phyloP scores from a whole-genome alignment of 1,284 basidiomycete genomes.

The Gomphus sp. region DNA sequence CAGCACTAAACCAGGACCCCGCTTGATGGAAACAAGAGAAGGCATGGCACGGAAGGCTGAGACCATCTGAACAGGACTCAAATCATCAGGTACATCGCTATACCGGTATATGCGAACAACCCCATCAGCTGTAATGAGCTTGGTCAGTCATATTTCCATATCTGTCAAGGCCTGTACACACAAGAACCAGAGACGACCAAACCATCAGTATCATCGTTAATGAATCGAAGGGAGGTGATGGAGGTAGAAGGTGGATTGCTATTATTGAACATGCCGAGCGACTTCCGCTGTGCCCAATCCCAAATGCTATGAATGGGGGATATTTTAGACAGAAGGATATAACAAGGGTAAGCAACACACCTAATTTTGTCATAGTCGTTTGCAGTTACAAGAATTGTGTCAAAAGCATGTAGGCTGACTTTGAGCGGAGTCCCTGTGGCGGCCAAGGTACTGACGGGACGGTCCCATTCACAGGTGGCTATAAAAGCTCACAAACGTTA shows the following conservation, averaged over 20 bases:
- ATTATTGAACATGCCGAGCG: slow-evolving; percentile 81
- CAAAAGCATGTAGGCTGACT: slow-evolving; percentile 88
- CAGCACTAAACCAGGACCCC: slow-evolving; percentile 77
- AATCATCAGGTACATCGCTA: slow-evolving; percentile 45
- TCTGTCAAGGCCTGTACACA: slow-evolving; percentile 26
- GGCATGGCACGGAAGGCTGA: slow-evolving; percentile 85
- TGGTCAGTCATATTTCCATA: neutral
- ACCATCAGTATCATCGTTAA: slow-evolving; percentile 93
- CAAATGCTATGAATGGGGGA: slow-evolving; percentile 54
- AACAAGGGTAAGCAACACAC: slow-evolving; percentile 27
- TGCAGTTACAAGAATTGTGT: slow-evolving; percentile 80
- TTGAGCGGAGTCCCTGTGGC: slow-evolving; percentile 65
- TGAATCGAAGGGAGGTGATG: slow-evolving; percentile 87
- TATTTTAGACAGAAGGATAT: neutral
- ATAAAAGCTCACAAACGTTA: neutral
- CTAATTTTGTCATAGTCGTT: slow-evolving; percentile 84
- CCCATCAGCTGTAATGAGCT: slow-evolving; percentile 63
- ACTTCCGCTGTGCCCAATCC: slow-evolving; percentile 84
- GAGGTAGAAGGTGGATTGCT: slow-evolving; percentile 77
- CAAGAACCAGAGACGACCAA: slow-evolving; percentile 85
- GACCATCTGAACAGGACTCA: slow-evolving; percentile 74
- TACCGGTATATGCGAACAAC: slow-evolving; percentile 85
- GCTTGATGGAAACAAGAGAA: slow-evolving; percentile 41
- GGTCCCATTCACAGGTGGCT: slow-evolving; percentile 68
- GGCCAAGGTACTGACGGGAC: slow-evolving; percentile 67